Evolutionary conservation across 768 basidiomycete genomes (phyloP), one percentile per base, ranked within the genome.

Genomic region (Austroboletus eburneus): DNA sequence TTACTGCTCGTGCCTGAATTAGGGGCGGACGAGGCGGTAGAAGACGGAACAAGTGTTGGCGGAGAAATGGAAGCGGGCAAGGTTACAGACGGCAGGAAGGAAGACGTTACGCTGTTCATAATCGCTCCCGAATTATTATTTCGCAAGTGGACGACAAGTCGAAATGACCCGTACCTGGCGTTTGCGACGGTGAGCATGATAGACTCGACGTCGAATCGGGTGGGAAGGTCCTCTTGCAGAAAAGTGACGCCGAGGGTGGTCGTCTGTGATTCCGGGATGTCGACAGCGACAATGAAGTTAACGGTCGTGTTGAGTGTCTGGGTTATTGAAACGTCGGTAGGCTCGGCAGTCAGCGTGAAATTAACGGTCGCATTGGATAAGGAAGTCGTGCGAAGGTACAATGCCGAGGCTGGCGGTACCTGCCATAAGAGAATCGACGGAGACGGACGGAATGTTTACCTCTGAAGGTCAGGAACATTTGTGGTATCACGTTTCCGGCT

Each of bases 381-480:
- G 12, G 66, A 42, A 2, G 74, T 72, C 12, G 76, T 73, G 10
- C 59, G 63, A 30, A 80, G 62, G 50, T 66, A 74, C 6, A 79
- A 56, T 4, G 66, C 60, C 9, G 71, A 73, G n/a, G 74, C 77
- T 78, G 46, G 32, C 39, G 0, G 23, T 5, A 14, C 16, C 21
- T 32, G 18, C n/a, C n/a, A n/a, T n/a, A n/a, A n/a, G n/a, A n/a
- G n/a, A n/a, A n/a, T n/a, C n/a, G n/a, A n/a, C n/a, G n/a, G n/a
- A 13, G 27, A 36, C 2, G 14, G 27, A 18, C 5, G 29, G n/a
- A 18, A 38, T 44, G n/a, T n/a, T n/a, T 52, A 79, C 80, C 80
- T 67, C 68, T 69, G 63, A 81, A 79, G 25, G 65, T 68, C 45
- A 83, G 58, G 55, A 81, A 82, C 66, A 81, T 67, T 48, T 82